These are phyloP conservation scores for Penicillium sp. DNA, from an alignment of 2,329 filamentous ascomycete species.

Conservation along the genomic window DNA sequence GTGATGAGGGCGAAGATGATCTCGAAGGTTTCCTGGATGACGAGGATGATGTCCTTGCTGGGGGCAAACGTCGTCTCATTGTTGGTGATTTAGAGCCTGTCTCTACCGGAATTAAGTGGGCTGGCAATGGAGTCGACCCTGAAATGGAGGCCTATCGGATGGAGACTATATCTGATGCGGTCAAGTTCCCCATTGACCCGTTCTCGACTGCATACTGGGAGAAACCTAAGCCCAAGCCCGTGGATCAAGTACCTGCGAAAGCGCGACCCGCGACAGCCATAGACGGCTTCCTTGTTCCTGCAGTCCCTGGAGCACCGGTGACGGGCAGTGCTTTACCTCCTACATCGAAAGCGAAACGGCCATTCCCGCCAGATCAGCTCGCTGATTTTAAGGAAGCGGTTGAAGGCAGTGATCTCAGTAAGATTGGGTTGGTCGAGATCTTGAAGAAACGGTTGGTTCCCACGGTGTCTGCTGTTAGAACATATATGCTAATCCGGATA, in stretches of 20 bases:
- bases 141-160: conserved; percentile 58
- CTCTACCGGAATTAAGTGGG: conserved; percentile 76
- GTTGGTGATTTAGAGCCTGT: conserved; percentile 64
- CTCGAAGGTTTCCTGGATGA: conserved; percentile 87
- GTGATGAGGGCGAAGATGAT: conserved; percentile 64
- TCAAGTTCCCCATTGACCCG: conserved; percentile 63
- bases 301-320: conserved; percentile 4
- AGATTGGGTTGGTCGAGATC: conserved; percentile 64
- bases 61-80: conserved; percentile 50
- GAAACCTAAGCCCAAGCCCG: conserved; percentile 23
- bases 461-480: background rate
- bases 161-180: conserved; percentile 58
- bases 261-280: conserved; percentile 12
- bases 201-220: conserved; percentile 76
- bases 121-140: conserved; percentile 45
- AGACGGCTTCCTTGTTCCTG: conserved; percentile 18
- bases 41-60: conserved; percentile 58
- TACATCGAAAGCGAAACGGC: conserved; percentile 27
- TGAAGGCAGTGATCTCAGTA: conserved; percentile 62
- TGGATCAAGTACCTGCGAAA: conserved; percentile 17
- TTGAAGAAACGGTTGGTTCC: conserved; percentile 56
- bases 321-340: conserved; percentile 12
- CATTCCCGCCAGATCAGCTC: conserved; percentile 53
- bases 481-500: conserved; percentile 3
- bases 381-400: conserved; percentile 61